These are phyloP conservation scores for Pelargonium nanum DNA, from an alignment of 345 rosid genomes.

Conservation along the genomic window DNA sequence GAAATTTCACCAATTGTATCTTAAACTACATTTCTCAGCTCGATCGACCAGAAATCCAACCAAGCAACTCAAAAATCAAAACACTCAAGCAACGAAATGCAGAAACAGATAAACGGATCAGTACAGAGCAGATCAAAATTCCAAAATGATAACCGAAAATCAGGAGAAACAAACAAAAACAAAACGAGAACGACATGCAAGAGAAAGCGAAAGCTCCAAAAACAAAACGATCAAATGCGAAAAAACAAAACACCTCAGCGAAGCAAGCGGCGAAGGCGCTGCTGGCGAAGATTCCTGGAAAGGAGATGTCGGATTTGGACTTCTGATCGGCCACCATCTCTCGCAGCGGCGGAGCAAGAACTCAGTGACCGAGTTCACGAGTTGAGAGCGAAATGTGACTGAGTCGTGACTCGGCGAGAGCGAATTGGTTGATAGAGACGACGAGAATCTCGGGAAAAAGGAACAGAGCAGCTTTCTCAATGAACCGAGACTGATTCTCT, in stretches of 20 bases:
- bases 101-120: background rate
- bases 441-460: background rate
- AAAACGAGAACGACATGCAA: background rate
- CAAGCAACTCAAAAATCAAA: too few relatives aligned
- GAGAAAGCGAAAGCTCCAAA: background rate
- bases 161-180: background rate
- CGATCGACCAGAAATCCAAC: background rate
- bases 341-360: constrained; percentile 1
- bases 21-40: background rate
- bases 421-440: background rate
- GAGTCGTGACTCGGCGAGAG: background rate
- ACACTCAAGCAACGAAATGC: background rate
- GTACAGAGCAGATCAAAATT: background rate
- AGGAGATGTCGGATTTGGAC: constrained; percentile 66
- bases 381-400: constrained; percentile 5
- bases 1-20: background rate
- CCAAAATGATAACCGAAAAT: background rate
- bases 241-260: constrained; percentile 54
- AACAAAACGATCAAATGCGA: background rate
- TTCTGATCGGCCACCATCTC: constrained; percentile 75
- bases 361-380: background rate
- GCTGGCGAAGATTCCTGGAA: constrained; percentile 65
- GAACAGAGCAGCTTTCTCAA: too few relatives aligned
- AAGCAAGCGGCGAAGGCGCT: constrained; percentile 96
- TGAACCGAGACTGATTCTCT: background rate